Conservation (phyloP, 2,329 filamentous ascomycete species). For the Thyridium curvatum region DNA sequence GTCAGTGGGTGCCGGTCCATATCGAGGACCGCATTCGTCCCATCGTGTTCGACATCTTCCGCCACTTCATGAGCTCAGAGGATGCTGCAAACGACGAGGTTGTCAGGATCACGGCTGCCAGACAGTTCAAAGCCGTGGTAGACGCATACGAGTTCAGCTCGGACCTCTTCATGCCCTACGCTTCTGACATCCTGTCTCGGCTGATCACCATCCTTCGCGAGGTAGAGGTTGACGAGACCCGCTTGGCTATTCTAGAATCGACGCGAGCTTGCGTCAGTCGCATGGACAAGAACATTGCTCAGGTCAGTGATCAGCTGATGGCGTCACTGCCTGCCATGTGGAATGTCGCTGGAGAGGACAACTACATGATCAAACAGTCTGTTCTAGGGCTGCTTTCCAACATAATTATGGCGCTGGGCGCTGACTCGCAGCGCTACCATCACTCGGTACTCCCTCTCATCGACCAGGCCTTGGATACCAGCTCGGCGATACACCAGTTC, state of each 20-base stretch:
- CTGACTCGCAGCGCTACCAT: slow-evolving; percentile 72
- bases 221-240: slow-evolving; percentile 79
- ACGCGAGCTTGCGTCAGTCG: slow-evolving; percentile 74
- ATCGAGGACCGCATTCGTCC: slow-evolving; percentile 61
- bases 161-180: slow-evolving; percentile 70
- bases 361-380: slow-evolving; percentile 89
- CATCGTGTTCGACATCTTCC: slow-evolving; percentile 81
- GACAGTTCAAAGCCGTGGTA: slow-evolving; percentile 73
- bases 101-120: slow-evolving; percentile 83
- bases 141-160: slow-evolving; percentile 80
- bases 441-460: slow-evolving; percentile 76
- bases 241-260: slow-evolving; percentile 83
- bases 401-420: slow-evolving; percentile 79
- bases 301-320: slow-evolving; percentile 75
- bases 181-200: slow-evolving; percentile 63
- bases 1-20: slow-evolving; percentile 82
- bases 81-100: slow-evolving; percentile 78
- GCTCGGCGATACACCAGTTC: slow-evolving; percentile 70
- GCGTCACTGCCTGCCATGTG: slow-evolving; percentile 74
- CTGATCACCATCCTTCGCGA: slow-evolving; percentile 74
- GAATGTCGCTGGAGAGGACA: slow-evolving; percentile 72
- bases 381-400: slow-evolving; percentile 81
- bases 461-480: slow-evolving; percentile 68
- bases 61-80: slow-evolving; percentile 71
- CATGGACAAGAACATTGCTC: slow-evolving; percentile 65